A percentile compares a stretch with the other conserved stretches of the same genome.
Conservation (phyloP, 83 land plant species). For the Isoetes engelmannii region DNA sequence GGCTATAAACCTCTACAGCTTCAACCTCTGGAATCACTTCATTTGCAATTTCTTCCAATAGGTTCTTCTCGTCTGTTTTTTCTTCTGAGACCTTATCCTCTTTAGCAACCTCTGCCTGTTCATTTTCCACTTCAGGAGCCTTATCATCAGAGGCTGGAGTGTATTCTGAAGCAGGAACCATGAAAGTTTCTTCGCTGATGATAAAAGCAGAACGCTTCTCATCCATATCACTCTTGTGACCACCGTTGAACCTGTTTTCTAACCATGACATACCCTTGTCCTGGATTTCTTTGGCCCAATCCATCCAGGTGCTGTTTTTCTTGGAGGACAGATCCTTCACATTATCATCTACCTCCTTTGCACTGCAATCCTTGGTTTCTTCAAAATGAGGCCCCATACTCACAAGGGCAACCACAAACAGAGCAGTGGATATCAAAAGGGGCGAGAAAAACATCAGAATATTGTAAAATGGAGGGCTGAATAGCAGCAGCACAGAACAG, state of each 20-base stretch:
- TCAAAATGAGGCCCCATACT: constrained; percentile 20
- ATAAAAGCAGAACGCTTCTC: background rate
- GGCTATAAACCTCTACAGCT: too few relatives aligned
- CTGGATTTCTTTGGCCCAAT: constrained; percentile 3
- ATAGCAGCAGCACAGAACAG: constrained; percentile 5
- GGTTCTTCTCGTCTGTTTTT: too few relatives aligned
- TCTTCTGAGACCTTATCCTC: too few relatives aligned
- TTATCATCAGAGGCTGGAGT: too few relatives aligned
- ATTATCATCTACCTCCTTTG: background rate
- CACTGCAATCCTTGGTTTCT: constrained; percentile 5
- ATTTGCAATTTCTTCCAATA: too few relatives aligned
- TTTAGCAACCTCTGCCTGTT: too few relatives aligned
- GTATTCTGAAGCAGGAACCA: too few relatives aligned
- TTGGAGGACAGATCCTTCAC: background rate
- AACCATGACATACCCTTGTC: constrained; percentile 15
- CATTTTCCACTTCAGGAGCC: too few relatives aligned
- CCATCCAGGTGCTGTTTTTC: background rate
- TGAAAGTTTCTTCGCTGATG: too few relatives aligned
- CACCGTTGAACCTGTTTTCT: constrained; percentile 1
- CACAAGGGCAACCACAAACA: constrained; percentile 19
- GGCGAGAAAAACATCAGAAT: constrained; percentile 24
- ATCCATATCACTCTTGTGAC: constrained; percentile 7
- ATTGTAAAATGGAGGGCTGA: constrained; percentile 19
- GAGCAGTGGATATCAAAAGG: constrained; percentile 22
- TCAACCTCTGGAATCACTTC: too few relatives aligned